These are phyloP conservation scores for Pascua guehoae DNA, from an alignment of 1,284 basidiomycete genomes.

Conservation along the genomic window DNA sequence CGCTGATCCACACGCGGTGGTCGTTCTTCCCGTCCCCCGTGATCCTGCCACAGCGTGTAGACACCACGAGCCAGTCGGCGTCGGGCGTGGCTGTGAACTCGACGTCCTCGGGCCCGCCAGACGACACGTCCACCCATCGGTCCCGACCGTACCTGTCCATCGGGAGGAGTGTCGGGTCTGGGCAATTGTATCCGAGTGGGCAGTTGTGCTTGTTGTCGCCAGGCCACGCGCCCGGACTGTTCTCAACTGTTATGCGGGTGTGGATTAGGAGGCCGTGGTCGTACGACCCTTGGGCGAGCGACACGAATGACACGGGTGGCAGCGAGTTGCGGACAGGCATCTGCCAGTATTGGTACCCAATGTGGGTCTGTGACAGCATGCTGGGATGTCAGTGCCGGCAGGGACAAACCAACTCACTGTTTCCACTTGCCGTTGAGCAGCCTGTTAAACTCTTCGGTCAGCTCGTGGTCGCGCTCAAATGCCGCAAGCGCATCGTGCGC, in stretches of 20 bases:
- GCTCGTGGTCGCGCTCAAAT: constrained; percentile 24
- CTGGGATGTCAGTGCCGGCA: constrained; percentile 34
- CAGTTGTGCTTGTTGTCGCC: constrained; percentile 49
- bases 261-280: constrained; percentile 34
- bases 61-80: constrained; percentile 58
- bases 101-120: constrained; percentile 61
- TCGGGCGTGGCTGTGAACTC: constrained; percentile 57
- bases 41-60: constrained; percentile 54
- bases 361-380: constrained; percentile 62
- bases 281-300: not conserved
- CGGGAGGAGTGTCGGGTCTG: constrained; percentile 53
- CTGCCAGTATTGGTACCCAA: constrained; percentile 59
- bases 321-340: constrained; percentile 60
- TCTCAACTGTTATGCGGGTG: constrained; percentile 63
- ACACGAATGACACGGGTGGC: constrained; percentile 25
- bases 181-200: constrained; percentile 55
- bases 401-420: constrained; percentile 21
- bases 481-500: constrained; percentile 56
- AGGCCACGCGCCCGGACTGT: constrained; percentile 52
- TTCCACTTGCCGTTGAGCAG: constrained; percentile 56
- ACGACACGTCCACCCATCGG: constrained; percentile 60
- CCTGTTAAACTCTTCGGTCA: constrained; percentile 55
- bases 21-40: constrained; percentile 53
- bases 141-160: constrained; percentile 59
- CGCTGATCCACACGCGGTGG: constrained; percentile 57